A percentile compares a stretch with the other conserved stretches of the same genome.
Evolutionary conservation across 1,284 basidiomycete species (phyloP).

Genomic region (Coriolopsis trogii): DNA sequence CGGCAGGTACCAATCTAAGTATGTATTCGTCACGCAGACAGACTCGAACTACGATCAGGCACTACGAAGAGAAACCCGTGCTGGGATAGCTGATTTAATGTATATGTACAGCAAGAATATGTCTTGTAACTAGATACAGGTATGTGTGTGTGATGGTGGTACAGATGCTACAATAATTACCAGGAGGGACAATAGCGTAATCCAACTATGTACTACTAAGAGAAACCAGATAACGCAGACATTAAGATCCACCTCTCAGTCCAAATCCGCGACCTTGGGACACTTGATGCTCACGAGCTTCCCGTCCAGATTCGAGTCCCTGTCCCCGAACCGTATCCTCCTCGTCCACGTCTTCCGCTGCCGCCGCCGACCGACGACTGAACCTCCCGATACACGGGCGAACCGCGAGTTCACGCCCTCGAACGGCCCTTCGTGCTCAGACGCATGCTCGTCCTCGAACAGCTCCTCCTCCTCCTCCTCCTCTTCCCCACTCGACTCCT

Average conservation of each 20-base stretch:
- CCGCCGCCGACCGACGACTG: conserved; percentile 12
- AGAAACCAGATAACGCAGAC: not conserved
- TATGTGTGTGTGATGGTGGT: not conserved
- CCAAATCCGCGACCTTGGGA: conserved; percentile 23
- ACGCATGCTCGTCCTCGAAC: conserved; percentile 11
- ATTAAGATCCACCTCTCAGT: not conserved
- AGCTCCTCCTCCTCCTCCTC: conserved; percentile 23
- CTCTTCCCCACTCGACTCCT: conserved; percentile 26
- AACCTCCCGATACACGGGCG: conserved; percentile 17
- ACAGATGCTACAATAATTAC: not conserved
- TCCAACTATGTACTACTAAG: not conserved
- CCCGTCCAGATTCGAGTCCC: conserved; percentile 23
- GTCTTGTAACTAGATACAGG: not conserved
- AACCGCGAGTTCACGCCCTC: conserved; percentile 15
- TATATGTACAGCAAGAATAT: too few species aligned
- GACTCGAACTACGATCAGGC: too few species aligned
- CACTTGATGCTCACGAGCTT: conserved; percentile 31
- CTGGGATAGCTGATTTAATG: too few species aligned
- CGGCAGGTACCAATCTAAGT: too few species aligned
- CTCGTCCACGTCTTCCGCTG: conserved; percentile 24
- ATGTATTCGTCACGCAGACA: too few species aligned
- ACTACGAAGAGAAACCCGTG: too few species aligned
- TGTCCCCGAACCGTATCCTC: conserved; percentile 30
- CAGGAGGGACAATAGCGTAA: too few species aligned
- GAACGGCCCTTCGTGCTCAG: conserved; percentile 1